phyloP scores from a whole-genome alignment of 768 basidiomycete species.

The Lactarius pseudohatsudake region DNA sequence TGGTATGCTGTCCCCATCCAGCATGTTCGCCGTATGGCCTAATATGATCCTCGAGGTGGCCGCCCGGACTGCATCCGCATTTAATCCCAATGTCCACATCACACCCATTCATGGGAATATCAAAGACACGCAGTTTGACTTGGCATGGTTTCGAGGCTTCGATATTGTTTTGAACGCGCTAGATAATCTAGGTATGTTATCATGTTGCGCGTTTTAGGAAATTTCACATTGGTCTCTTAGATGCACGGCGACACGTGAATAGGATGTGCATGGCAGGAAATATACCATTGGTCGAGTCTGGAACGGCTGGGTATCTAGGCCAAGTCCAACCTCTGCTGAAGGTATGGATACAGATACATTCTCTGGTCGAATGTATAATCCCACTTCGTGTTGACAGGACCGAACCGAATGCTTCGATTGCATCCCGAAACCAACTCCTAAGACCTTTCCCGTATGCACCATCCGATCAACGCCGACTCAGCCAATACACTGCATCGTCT shows the following conservation, averaged over 20 bases:
- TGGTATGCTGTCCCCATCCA: constrained; percentile 49
- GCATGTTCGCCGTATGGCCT: constrained; percentile 8
- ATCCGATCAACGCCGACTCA: constrained; percentile 96
- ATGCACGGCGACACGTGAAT: constrained; percentile 94
- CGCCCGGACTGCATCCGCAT: constrained; percentile 74
- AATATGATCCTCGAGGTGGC: constrained; percentile 55
- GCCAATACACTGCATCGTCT: constrained; percentile 98
- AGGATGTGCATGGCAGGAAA: constrained; percentile 94
- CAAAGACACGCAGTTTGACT: constrained; percentile 87
- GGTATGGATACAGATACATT: constrained; percentile 41
- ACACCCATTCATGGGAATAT: constrained; percentile 93
- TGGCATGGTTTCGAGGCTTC: constrained; percentile 88
- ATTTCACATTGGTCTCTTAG: constrained; percentile 41
- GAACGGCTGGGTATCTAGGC: constrained; percentile 95
- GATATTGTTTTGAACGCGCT: constrained; percentile 94
- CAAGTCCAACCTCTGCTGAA: constrained; percentile 94
- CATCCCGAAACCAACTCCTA: constrained; percentile 87
- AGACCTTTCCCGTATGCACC: constrained; percentile 96
- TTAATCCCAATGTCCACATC: constrained; percentile 87
- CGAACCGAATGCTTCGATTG: constrained; percentile 96
- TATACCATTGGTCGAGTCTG: constrained; percentile 91
- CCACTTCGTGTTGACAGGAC: constrained; percentile 50
- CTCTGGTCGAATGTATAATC: constrained; percentile 2
- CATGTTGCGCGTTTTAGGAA: neutral
- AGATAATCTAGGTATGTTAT: constrained; percentile 85